Base-by-base conservation (phyloP, 805 yeast genomes). In the Starmerella tilneyi region DNA sequence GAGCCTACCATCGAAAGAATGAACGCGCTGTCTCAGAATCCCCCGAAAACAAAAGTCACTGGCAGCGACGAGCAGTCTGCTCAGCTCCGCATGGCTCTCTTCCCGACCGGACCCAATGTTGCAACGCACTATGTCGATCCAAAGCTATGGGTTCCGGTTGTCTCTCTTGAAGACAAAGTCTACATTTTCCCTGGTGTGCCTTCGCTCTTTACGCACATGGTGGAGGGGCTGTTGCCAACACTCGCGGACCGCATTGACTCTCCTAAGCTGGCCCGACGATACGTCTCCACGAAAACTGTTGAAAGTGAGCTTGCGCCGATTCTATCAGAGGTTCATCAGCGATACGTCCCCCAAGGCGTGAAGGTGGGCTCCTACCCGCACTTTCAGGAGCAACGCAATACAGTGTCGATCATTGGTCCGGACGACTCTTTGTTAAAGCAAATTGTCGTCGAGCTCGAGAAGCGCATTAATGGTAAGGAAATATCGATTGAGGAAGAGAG, bases 311-410 rank as follows among this genome's bases (percentile, higher is more conserved):
- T 85, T 56, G 92, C 94, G 0, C 78, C 82, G 3, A 74, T 67
- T 43, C 65, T 84, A 49, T 56, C 73, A 1, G 56, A 63, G 2
- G 59, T 81, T 23, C 92, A 83, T 53, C 56, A 57, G 2, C 61
- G 62, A 35, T 67, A 67, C 17, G 55, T 56, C 5, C 45, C 49
- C 16, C 59, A 59, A 27, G 63, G 61, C n/a, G 69, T 84, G 41
- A 85, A 84, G 57, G 70, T 85, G 39, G 95, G 95, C 3, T 79
- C 88, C 27, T 85, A 85, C 59, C 95, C 95, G 1, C 95, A 85
- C 61, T 71, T 74, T 63, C 70, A 71, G 13, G 71, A 75, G 62
- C 70, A 73, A 1, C 64, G 75, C 44, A 80, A 75, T 53, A 84
- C 94, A 0, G 75, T 85, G 16, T 81, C 94, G 54, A 71, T 85